Base-by-base conservation (phyloP, 2,329 filamentous ascomycete species). In the Byssothecium circinans region DNA sequence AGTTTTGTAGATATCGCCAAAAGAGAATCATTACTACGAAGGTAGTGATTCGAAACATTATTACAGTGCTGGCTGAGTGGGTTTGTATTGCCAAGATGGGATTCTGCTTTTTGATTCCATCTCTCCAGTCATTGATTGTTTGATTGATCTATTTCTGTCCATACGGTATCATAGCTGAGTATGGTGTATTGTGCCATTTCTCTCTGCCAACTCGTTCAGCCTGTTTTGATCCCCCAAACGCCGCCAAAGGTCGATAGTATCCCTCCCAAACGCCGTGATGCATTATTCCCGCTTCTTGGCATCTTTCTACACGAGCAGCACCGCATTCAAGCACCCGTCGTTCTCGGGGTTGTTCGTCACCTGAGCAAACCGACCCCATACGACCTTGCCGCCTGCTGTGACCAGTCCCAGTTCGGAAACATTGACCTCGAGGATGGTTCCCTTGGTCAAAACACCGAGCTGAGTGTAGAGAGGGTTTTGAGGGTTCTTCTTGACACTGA, bases 381-480 rank as follows among this genome's bases (percentile, higher is more conserved):
- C 66, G 2, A 70, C 89, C 76, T 96, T 96, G 54, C 94, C 94
- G 53, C 85, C 86, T 1, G 91, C 87, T 2, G 94, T 97, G 14
- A 95, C 90, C 52, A 97, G 78, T 54, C 94, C 94, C 54, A 97
- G 74, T 70, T 99, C 94, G 47, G 83, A 88, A 23, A 96, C 91
- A 68, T 99, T 96, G 63, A 97, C 91, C 74, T 97, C 92, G 65
- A 92, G 84, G 52, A 87, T 83, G 3, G 66, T 68, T 23, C 64
- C 55, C 57, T 65, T 66, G 11, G 64, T 67, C 8, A 45, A 29
- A 4, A 45, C 91, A 52, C 92, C 92, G 4, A 97, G 78, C 67
- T 96, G 91, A 0, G 92, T 96, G 74, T 34, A n/a, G 6, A 18
- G 32, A 74, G 89, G 89, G 68, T 90, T 90, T 74, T 91, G 88